These are phyloP conservation scores for Solanum tacnaense DNA, from an alignment of 257 asterid genomes.

Conservation along the genomic window DNA sequence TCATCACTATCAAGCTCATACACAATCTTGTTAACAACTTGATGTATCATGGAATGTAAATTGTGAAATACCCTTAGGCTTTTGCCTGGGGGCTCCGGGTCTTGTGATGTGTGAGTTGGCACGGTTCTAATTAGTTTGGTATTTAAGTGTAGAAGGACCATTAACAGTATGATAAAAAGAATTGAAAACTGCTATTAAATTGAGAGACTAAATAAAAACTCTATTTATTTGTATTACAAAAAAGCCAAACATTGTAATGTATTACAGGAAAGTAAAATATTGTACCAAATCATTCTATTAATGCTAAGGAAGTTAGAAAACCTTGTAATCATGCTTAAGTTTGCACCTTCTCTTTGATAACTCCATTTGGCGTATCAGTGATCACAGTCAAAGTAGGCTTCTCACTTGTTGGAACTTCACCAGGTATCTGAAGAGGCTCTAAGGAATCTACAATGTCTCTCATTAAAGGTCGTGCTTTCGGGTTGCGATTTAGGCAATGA, in stretches of 20 bases:
- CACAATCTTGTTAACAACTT: neutral
- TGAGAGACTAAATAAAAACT: neutral
- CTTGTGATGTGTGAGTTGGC: neutral
- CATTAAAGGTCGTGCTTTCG: conserved; percentile 88
- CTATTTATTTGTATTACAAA: neutral
- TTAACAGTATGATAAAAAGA: neutral
- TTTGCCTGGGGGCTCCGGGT: neutral
- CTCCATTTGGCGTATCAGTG: conserved; percentile 18
- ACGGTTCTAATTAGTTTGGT: neutral
- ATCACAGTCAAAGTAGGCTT: conserved; percentile 36
- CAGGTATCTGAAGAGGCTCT: conserved; percentile 68
- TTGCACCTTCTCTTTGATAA: neutral
- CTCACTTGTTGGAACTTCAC: conserved; percentile 14
- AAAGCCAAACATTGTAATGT: neutral
- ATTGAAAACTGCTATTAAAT: neutral
- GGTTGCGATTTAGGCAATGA: conserved; percentile 77
- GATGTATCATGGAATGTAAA: neutral
- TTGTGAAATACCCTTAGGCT: neutral
- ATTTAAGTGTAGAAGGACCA: neutral
- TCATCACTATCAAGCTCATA: neutral
- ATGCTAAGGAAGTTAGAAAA: neutral
- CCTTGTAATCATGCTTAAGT: neutral
- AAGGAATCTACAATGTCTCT: conserved; percentile 78
- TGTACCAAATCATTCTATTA: neutral
- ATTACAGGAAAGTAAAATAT: neutral